Evolutionary conservation across 2,329 filamentous ascomycete species (phyloP).

Genomic region (Dryadomyces quercivorus): DNA sequence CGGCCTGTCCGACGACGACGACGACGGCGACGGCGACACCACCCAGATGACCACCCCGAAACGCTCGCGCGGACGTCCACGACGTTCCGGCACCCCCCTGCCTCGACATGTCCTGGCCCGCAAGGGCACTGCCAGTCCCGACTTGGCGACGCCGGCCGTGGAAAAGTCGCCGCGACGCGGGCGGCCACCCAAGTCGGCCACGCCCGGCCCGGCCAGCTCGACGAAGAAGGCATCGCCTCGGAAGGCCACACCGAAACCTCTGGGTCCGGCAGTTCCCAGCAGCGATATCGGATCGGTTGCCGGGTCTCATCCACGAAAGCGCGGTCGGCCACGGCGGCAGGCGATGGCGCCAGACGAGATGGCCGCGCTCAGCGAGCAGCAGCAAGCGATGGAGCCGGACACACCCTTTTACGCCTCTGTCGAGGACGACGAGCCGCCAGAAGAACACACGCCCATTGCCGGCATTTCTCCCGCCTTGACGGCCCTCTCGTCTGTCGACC

Average conservation of each 20-base stretch:
- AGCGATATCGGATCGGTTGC: neutral
- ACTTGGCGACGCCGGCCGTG: neutral
- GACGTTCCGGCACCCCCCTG: slow-evolving; percentile 39
- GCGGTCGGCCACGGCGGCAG: slow-evolving; percentile 20
- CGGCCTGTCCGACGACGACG: slow-evolving; percentile 30
- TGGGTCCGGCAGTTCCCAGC: too few relatives aligned
- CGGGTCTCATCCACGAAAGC: slow-evolving; percentile 16
- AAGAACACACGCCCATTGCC: neutral
- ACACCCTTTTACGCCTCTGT: neutral
- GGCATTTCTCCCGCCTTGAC: neutral
- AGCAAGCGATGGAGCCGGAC: neutral
- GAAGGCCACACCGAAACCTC: too few relatives aligned
- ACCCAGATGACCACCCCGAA: slow-evolving; percentile 25
- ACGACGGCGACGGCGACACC: slow-evolving; percentile 26
- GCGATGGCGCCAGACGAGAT: slow-evolving; percentile 15
- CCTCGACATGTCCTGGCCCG: slow-evolving; percentile 15
- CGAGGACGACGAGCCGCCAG: neutral
- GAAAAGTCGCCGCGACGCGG: slow-evolving; percentile 2
- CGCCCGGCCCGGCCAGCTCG: neutral
- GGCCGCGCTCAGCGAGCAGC: slow-evolving; percentile 14
- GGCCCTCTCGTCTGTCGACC: slow-evolving; percentile 4
- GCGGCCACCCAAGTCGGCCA: slow-evolving; percentile 14
- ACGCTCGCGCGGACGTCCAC: slow-evolving; percentile 21
- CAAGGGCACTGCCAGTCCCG: neutral
- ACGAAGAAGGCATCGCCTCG: too few relatives aligned